These are phyloP conservation scores for Ophiostoma fasciatum DNA, from an alignment of 2,329 filamentous ascomycete genomes.

Conservation along the genomic window DNA sequence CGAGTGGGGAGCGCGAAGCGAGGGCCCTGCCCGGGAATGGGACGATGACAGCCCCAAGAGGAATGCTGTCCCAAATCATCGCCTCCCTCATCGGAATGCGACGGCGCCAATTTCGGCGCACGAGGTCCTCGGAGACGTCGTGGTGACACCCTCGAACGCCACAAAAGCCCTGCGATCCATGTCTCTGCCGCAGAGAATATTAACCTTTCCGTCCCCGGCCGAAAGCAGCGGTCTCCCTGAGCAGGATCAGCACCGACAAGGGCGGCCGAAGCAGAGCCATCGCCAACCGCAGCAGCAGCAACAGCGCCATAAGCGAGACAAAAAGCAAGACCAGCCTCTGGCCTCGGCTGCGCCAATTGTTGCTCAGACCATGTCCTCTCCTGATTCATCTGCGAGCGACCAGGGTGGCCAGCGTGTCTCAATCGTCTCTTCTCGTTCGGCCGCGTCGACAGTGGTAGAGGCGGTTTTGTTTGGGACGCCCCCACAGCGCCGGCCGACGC, in stretches of 20 bases:
- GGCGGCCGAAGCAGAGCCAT: neutral
- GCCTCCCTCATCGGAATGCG: constrained; percentile 15
- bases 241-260: constrained; percentile 14
- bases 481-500: constrained; percentile 34
- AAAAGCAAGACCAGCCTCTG: neutral
- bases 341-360: constrained; percentile 6
- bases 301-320: constrained; percentile 16
- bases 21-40: constrained; percentile 37
- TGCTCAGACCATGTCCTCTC: constrained; percentile 10
- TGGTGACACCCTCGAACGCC: constrained; percentile 35
- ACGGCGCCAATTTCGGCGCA: constrained; percentile 11
- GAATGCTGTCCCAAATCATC: constrained; percentile 37
- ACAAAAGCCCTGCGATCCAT: constrained; percentile 33
- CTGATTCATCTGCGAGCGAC: constrained; percentile 25
- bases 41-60: constrained; percentile 37
- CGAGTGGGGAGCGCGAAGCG: constrained; percentile 35
- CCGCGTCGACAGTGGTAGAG: constrained; percentile 41
- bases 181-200: constrained; percentile 27
- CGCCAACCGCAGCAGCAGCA: constrained; percentile 13
- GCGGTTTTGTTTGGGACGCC: constrained; percentile 39
- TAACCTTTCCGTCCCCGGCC: constrained; percentile 23
- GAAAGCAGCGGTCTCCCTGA: constrained; percentile 13
- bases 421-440: constrained; percentile 38
- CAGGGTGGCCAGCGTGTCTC: constrained; percentile 37
- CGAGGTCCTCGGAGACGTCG: constrained; percentile 32